Base-by-base conservation (phyloP, 116 monocot genomes). In the Trichopus zeylanicus region DNA sequence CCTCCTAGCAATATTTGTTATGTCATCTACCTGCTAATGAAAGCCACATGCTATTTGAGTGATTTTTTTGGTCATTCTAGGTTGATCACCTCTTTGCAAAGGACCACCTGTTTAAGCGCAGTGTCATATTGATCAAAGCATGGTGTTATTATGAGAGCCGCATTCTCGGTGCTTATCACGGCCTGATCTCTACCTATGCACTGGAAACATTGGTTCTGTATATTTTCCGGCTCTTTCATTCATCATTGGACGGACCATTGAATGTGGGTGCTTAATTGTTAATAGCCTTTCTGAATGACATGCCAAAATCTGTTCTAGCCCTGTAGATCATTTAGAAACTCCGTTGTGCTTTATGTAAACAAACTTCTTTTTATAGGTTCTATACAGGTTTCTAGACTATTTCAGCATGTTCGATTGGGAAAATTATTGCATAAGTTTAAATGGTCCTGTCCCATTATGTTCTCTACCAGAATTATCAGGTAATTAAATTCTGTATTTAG, bases 101-200 rank as follows among this genome's bases (percentile, higher is more conserved):
- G 58, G 58, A 85, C 49, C 79, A 93, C 63, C 77, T 93, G 3
- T 82, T 93, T 26, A 93, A 88, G 55, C 48, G 75, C 2, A 93
- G 89, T 67, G 74, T 93, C 32, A 70, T 88, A 62, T 51, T 93
- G 56, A 85, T 93, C 75, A 93, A 88, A 69, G 66, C 89, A 26
- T 93, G 93, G 93, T 93, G 93, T 56, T 93, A 85, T 70, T 93
- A 93, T 70, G 93, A 93, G 53, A 93, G 92, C 57, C 84, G 72
- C 23, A 77, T 93, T 61, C 82, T 93, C 35, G 92, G 92, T 55
- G 78, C 88, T 73, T 77, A 85, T 60, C 85, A 88, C 72, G 74
- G 79, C 57, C 68, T 88, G 6, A 66, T 88, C 31, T 88, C 89
- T 47, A 93, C 92, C 10, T 93, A 88, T 75, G 92, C 89, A 25